Evolutionary conservation across 2,329 filamentous ascomycete genomes (phyloP).

Genomic region (Microcyclospora tardicrescens): DNA sequence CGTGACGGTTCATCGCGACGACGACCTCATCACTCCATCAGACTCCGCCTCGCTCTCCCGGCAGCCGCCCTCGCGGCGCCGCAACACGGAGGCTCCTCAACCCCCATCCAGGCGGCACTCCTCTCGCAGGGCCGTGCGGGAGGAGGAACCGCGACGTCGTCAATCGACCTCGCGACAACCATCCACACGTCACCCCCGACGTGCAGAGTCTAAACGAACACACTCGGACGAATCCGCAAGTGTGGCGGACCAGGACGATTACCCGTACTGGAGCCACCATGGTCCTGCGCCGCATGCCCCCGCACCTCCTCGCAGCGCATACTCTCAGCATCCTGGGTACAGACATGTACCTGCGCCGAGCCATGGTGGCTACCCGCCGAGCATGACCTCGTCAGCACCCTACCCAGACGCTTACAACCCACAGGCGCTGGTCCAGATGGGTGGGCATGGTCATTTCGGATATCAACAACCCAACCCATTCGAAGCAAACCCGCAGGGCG

Average conservation of each 20-base stretch:
- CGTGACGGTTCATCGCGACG: conserved; percentile 16
- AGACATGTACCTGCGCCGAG: conserved; percentile 16
- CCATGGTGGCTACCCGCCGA: conserved; percentile 24
- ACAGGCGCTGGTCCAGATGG: conserved; percentile 16
- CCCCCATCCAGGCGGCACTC: conserved; percentile 26
- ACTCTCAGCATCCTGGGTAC: conserved; percentile 16
- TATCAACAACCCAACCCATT: conserved; percentile 28
- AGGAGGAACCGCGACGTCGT: conserved; percentile 11
- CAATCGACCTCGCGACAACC: conserved; percentile 13
- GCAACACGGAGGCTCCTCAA: conserved; percentile 23
- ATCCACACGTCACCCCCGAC: conserved; percentile 11
- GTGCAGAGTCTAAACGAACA: conserved; percentile 14
- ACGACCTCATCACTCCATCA: conserved; percentile 35
- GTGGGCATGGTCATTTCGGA: conserved; percentile 24
- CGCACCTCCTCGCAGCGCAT: conserved; percentile 20
- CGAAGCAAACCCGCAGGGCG: conserved; percentile 15
- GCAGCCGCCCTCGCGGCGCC: conserved; percentile 17
- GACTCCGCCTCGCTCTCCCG: conserved; percentile 36
- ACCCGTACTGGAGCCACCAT: conserved; percentile 27
- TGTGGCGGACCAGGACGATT: conserved; percentile 33
- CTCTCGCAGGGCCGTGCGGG: conserved; percentile 21
- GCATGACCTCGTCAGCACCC: conserved; percentile 11
- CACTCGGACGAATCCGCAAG: conserved; percentile 26
- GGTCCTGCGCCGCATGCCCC: conserved; percentile 16
- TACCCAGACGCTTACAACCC: conserved; percentile 14